phyloP scores from a whole-genome alignment of 345 rosid genomes.

The Kernera saxatilis region DNA sequence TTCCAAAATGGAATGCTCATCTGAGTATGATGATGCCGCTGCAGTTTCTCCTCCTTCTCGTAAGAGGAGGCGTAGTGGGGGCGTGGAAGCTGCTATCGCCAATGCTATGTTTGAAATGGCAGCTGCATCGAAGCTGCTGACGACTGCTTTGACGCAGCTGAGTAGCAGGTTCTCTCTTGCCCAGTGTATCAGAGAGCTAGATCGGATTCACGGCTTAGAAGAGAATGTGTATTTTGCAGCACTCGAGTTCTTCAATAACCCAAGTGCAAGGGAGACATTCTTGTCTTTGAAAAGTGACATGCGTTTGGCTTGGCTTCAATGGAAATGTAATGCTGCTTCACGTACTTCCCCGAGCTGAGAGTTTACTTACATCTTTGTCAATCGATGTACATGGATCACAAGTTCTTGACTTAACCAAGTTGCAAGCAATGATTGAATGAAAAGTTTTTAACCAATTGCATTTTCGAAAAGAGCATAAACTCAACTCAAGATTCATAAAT shows the following conservation, averaged over 20 bases:
- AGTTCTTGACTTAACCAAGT: not conserved
- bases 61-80: conserved; percentile 44
- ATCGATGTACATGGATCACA: not conserved
- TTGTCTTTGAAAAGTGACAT: conserved; percentile 41
- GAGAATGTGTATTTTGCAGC: conserved; percentile 47
- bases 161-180: conserved; percentile 37
- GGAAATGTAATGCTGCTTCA: conserved; percentile 32
- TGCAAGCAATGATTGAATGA: not conserved
- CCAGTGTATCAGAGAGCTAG: conserved; percentile 46
- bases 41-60: conserved; percentile 21
- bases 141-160: conserved; percentile 32
- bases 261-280: conserved; percentile 49
- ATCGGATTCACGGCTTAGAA: conserved; percentile 31
- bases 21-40: conserved; percentile 36
- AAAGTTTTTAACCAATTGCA: conserved; percentile 1
- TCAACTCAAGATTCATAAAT: conserved; percentile 18
- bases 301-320: conserved; percentile 44
- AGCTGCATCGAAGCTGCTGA: conserved; percentile 44
- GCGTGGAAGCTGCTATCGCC: conserved; percentile 54
- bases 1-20: conserved; percentile 28
- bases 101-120: conserved; percentile 53
- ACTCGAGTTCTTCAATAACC: conserved; percentile 41
- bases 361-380: not conserved
- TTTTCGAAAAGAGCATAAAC: conserved; percentile 17
- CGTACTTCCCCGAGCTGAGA: not conserved